A percentile compares a stretch with the other conserved stretches of the same genome.
Conservation (phyloP, 306 rosid genomes). For the Prunus mira region DNA sequence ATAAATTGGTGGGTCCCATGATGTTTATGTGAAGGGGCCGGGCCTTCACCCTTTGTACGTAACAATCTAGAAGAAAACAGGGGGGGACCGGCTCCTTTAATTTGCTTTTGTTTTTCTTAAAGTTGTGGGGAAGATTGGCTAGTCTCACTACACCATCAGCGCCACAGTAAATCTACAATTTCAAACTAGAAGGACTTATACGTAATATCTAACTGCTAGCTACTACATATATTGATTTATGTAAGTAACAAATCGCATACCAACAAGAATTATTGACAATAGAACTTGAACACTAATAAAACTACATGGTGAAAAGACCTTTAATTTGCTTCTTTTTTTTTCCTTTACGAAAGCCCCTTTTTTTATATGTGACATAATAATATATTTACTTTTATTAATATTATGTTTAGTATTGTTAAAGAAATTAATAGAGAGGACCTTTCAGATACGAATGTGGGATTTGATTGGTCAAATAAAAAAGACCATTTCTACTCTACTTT, state of each 20-base stretch:
- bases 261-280: rapidly evolving
- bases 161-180: rapidly evolving
- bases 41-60: neutral
- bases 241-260: rapidly evolving
- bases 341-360: no score
- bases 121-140: neutral
- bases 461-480: no score
- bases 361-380: no score
- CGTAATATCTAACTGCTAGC: rapidly evolving
- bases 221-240: no score
- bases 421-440: no score
- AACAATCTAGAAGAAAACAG: neutral
- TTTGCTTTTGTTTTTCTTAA: neutral
- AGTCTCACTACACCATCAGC: no score
- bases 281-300: rapidly evolving
- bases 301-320: neutral
- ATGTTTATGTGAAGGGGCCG: neutral
- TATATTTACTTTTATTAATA: no score
- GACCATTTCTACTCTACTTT: no score
- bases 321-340: no score
- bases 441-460: no score
- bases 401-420: no score
- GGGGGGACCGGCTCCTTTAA: neutral
- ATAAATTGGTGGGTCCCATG: neutral
- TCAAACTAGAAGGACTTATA: rapidly evolving